phyloP scores from a whole-genome alignment of 352 stramenopile genomes.

The Pythium sp. region DNA sequence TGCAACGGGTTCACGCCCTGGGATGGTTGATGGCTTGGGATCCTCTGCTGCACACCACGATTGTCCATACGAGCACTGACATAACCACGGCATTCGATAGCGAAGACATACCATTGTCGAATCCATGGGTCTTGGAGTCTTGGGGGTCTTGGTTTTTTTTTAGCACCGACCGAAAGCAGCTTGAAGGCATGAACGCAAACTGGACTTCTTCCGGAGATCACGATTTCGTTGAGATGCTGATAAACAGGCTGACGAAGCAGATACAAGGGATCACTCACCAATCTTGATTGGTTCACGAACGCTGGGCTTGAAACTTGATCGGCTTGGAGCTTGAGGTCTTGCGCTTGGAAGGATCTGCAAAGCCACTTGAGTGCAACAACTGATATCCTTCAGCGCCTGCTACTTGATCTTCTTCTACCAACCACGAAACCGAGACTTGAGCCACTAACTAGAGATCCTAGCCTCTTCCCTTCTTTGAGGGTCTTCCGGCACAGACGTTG shows the following conservation, averaged over 20 bases:
- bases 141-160: not conserved
- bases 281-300: not conserved
- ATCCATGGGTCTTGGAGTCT: not conserved
- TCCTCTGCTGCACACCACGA: not conserved
- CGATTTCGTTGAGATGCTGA: not conserved
- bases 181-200: not conserved
- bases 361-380: conserved; percentile 12
- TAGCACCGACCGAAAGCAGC: not conserved
- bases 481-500: not conserved
- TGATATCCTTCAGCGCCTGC: not conserved
- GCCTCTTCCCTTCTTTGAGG: not conserved
- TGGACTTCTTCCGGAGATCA: not conserved
- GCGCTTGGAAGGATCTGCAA: not conserved
- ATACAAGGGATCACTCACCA: not conserved
- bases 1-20: not conserved
- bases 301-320: not conserved
- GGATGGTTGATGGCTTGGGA: not conserved
- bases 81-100: not conserved
- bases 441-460: not conserved
- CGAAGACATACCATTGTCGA: conserved; percentile 1
- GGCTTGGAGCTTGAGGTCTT: not conserved
- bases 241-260: not conserved
- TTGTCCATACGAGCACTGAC: not conserved
- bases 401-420: not conserved
- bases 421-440: not conserved